These are phyloP conservation scores for Cocos nucifera DNA, from an alignment of 176 grass and related monocot species.

Conservation along the genomic window DNA sequence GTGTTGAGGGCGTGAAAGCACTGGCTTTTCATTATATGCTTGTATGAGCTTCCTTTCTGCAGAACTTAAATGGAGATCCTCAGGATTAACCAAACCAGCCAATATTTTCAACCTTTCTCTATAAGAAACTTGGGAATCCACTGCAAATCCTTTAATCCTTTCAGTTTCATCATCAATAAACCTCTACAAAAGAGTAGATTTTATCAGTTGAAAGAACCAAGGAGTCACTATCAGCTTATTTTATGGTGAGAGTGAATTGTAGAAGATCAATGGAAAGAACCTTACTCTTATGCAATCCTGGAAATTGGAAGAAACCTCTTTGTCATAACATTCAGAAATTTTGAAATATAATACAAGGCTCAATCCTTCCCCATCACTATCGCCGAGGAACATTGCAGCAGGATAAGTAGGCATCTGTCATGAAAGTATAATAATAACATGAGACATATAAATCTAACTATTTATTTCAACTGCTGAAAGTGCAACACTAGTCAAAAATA, in stretches of 20 bases:
- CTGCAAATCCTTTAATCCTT: slow-evolving; percentile 72
- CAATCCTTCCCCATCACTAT: slow-evolving; percentile 78
- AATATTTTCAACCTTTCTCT: slow-evolving; percentile 93
- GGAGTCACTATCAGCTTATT: background rate
- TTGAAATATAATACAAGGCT: slow-evolving; percentile 90
- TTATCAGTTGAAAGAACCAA: slow-evolving; percentile 6
- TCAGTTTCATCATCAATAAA: slow-evolving; percentile 76
- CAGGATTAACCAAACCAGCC: slow-evolving; percentile 83
- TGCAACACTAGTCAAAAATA: too few relatives aligned
- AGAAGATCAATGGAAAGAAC: slow-evolving; percentile 11
- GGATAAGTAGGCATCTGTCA: slow-evolving; percentile 87
- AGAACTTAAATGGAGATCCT: slow-evolving; percentile 66
- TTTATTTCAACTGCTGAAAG: too few relatives aligned
- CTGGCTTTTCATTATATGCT: slow-evolving; percentile 93
- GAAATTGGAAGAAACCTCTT: slow-evolving; percentile 86
- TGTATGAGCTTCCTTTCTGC: slow-evolving; percentile 81
- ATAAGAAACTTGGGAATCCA: slow-evolving; percentile 58
- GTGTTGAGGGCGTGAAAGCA: slow-evolving; percentile 91
- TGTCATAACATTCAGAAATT: slow-evolving; percentile 83
- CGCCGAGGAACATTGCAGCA: slow-evolving; percentile 82
- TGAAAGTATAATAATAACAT: slow-evolving; percentile 15
- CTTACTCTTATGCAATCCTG: slow-evolving; percentile 69
- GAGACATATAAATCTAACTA: background rate
- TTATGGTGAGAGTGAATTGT: background rate
- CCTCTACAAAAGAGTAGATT: slow-evolving; percentile 26